Evolutionary conservation across 2,329 filamentous ascomycete genomes (phyloP), one percentile per base, ranked within the genome.

Genomic region (Pseudonectria foliicola): DNA sequence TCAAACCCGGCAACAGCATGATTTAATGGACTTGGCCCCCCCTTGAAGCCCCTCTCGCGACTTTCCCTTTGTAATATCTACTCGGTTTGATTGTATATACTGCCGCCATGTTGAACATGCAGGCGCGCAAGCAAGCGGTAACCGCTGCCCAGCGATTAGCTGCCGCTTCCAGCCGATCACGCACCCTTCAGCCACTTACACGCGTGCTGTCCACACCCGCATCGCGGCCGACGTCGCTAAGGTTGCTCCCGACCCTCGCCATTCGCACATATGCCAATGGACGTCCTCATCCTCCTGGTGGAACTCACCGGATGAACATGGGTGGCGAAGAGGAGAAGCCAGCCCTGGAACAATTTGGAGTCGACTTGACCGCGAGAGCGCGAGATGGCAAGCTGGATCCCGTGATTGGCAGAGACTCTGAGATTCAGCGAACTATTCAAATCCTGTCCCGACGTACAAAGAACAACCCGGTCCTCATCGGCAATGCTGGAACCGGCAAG

Each of bases 381-480:
- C 85, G 75, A 57, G 82, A 84, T 31, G 92, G 92, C 27, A 95
- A 95, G 56, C 72, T 98, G 4, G 92, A 98, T 54, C 92, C 92
- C 0, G 90, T 96, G 11, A 96, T 98, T 54, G 92, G 92, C 13
- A 75, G 92, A 58, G 89, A 95, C 52, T 70, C 77, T 5, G 92
- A 95, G 58, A 95, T 96, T 34, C 86, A 95, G 54, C 74, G 92
- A 32, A 95, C 89, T 0, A 95, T 96, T 40, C 92, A 96, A 54
- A 84, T 98, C 10, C 65, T 98, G 2, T 95, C 89, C 12, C 73
- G 92, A 44, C 73, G 92, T 41, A 96, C 92, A 7, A 96, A 96
- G 62, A 96, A 95, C 53, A 94, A 94, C 47, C 90, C 90, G 0
- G 89, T 95, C 1, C 67, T 95, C n/a, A 95, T 95, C 39, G 90